Conservation (phyloP, 1,284 basidiomycete genomes). For the Uromyces viciae-fabae region DNA sequence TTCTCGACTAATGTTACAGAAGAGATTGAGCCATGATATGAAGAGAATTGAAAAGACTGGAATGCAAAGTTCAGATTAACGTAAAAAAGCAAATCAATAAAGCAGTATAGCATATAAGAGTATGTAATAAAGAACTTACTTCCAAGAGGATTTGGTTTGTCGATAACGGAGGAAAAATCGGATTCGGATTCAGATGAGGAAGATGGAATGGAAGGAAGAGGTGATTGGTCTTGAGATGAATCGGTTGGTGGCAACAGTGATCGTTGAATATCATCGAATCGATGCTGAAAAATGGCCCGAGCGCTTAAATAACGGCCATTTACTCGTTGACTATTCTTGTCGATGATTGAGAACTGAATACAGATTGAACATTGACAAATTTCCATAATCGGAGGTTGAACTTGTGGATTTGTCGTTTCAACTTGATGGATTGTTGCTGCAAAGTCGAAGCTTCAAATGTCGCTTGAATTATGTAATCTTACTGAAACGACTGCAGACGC, state of each 20-base stretch:
- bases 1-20: slow-evolving; percentile 32
- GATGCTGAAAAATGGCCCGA: neutral
- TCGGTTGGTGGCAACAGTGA: neutral
- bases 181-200: neutral
- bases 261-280: neutral
- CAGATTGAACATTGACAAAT: neutral
- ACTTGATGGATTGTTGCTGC: neutral
- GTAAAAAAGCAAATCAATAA: too few species aligned
- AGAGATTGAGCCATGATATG: slow-evolving; percentile 33
- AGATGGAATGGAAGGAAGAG: neutral
- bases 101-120: neutral
- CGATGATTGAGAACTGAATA: neutral
- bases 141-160: neutral
- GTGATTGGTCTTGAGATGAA: too few species aligned
- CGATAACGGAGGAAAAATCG: neutral
- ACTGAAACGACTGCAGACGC: slow-evolving; percentile 17
- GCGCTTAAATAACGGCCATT: neutral
- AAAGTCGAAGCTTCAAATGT: neutral
- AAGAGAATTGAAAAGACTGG: neutral
- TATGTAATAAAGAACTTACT: neutral
- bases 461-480: neutral
- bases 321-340: neutral
- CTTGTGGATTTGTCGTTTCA: neutral
- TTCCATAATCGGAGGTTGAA: neutral
- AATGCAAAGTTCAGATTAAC: too few species aligned